Evolutionary conservation across 495 filamentous ascomycete genomes (phyloP).

Genomic region (Neurospora sp.): DNA sequence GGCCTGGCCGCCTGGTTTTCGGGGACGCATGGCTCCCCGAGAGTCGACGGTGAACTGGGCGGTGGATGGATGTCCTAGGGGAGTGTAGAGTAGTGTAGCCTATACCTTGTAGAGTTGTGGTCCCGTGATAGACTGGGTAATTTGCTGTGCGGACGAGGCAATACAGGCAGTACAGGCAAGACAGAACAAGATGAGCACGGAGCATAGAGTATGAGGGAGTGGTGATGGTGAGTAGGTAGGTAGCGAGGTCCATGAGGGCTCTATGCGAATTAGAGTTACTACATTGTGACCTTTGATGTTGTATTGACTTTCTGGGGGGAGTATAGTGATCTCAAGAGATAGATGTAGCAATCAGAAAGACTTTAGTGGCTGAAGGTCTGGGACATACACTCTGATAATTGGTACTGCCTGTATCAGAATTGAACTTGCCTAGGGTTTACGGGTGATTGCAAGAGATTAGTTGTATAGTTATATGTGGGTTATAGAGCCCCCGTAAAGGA

Average conservation of each 20-base stretch:
- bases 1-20: not conserved
- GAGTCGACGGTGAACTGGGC: not conserved
- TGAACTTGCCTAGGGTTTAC: not conserved
- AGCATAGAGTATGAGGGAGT: not conserved
- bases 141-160: not conserved
- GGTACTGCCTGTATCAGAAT: not conserved
- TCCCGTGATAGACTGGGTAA: not conserved
- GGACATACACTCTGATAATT: not conserved
- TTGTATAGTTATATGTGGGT: no score
- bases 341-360: not conserved
- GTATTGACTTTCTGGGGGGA: not conserved
- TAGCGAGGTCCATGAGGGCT: not conserved
- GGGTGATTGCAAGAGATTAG: not conserved
- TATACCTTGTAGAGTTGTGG: not conserved
- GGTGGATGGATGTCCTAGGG: not conserved
- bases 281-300: not conserved
- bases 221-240: not conserved
- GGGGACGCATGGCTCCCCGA: not conserved
- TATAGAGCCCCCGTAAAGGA: not conserved
- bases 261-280: not conserved
- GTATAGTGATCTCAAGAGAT: not conserved
- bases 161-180: not conserved
- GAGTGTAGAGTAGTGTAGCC: not conserved
- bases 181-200: not conserved
- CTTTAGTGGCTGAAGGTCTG: not conserved